Evolutionary conservation across 202 grass and related monocot species (phyloP).

Genomic region (Alloteropsis angusta): DNA sequence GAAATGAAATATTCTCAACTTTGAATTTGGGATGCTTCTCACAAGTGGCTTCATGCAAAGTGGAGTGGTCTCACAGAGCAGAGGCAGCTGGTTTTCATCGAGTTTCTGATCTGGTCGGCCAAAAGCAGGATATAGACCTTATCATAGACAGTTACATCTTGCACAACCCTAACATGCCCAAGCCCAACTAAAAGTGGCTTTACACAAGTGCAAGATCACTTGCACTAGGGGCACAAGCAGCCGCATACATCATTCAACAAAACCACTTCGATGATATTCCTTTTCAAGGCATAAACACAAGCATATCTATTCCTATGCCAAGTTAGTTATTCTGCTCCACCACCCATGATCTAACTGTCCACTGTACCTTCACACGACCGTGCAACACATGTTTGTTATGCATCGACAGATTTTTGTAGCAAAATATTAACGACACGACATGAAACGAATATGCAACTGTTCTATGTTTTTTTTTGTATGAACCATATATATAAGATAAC

Average conservation of each 20-base stretch:
- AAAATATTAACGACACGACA: neutral
- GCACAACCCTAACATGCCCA: slow-evolving; percentile 9
- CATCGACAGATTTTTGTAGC: neutral
- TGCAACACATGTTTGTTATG: slow-evolving; percentile 5
- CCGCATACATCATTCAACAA: slow-evolving; percentile 12
- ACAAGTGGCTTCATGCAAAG: neutral
- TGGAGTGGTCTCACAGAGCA: neutral
- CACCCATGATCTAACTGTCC: slow-evolving; percentile 18
- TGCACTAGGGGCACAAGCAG: neutral
- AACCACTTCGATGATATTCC: slow-evolving; percentile 26
- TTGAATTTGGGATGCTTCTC: neutral
- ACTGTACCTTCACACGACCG: neutral
- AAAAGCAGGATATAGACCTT: neutral
- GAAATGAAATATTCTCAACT: too few species aligned
- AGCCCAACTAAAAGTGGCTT: slow-evolving; percentile 5
- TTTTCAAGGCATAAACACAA: slow-evolving; percentile 14
- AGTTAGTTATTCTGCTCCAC: neutral
- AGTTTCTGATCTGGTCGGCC: neutral
- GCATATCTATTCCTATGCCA: neutral
- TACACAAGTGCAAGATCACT: slow-evolving; percentile 18
- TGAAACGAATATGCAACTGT: neutral
- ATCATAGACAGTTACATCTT: too few species aligned
- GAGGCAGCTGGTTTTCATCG: neutral
- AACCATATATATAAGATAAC: too few species aligned
- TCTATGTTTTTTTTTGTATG: neutral